A percentile compares a stretch with the other conserved stretches of the same genome.
Evolutionary conservation across 305 asterid genomes (phyloP).

Genomic region (Ilex paraguariensis): DNA sequence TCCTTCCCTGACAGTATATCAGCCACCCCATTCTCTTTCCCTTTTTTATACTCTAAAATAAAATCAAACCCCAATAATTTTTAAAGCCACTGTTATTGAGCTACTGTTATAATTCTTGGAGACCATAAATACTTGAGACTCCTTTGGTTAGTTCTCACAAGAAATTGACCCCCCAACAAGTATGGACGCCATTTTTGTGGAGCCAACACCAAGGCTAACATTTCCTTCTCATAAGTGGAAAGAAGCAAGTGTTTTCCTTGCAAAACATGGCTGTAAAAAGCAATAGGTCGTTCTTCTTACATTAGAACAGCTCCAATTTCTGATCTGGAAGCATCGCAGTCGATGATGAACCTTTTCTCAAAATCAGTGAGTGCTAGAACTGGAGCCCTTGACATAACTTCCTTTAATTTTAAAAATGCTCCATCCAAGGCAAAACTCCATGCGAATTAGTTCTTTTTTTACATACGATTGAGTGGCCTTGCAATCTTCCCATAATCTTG

Average conservation of each 20-base stretch:
- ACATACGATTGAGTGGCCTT: not conserved
- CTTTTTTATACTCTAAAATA: not conserved
- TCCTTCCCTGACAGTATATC: not conserved
- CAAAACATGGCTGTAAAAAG: too few relatives aligned
- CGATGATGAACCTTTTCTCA: not conserved
- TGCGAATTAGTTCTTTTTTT: not conserved
- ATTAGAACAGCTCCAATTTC: not conserved
- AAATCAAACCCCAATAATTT: not conserved
- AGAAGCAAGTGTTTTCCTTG: too few relatives aligned
- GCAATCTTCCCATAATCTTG: not conserved
- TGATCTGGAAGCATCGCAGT: not conserved
- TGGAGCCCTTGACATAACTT: not conserved
- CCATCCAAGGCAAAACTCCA: not conserved
- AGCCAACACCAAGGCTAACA: slow-evolving; percentile 1
- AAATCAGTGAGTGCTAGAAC: not conserved
- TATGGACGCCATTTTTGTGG: not conserved
- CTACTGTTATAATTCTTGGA: not conserved
- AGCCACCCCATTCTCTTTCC: not conserved
- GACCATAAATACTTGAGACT: not conserved
- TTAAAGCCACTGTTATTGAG: not conserved
- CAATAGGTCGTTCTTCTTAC: not conserved
- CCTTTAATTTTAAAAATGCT: not conserved
- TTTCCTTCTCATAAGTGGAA: not conserved
- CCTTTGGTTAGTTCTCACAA: not conserved
- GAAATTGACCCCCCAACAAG: not conserved